A percentile compares a stretch with the other conserved stretches of the same genome.
phyloP scores from a whole-genome alignment of 1,139 yeast species.

The Debaryomyces fabryi region DNA sequence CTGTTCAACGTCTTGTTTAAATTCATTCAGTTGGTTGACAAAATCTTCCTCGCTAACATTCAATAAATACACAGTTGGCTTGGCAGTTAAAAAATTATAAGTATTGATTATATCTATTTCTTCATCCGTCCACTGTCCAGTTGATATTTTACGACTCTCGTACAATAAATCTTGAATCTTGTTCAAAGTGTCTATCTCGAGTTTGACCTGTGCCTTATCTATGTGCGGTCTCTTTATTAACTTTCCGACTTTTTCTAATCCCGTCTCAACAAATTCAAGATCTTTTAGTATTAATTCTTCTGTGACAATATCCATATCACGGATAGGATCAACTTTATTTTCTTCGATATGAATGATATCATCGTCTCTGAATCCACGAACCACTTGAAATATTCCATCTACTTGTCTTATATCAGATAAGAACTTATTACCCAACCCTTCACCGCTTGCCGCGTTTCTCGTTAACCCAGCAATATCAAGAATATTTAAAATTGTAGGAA shows the following conservation, averaged over 20 bases:
- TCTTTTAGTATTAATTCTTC: slow-evolving; percentile 77
- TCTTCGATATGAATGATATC: slow-evolving; percentile 74
- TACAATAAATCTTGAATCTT: slow-evolving; percentile 54
- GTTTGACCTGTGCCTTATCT: slow-evolving; percentile 32
- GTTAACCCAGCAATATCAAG: slow-evolving; percentile 79
- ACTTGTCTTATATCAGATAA: slow-evolving; percentile 71
- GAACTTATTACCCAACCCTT: slow-evolving; percentile 76
- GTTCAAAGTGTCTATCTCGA: slow-evolving; percentile 51
- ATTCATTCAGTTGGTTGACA: slow-evolving; percentile 46
- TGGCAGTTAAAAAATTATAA: slow-evolving; percentile 67
- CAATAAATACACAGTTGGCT: slow-evolving; percentile 64
- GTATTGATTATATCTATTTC: slow-evolving; percentile 61
- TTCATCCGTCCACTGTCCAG: slow-evolving; percentile 53
- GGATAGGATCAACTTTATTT: slow-evolving; percentile 60
- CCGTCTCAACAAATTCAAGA: slow-evolving; percentile 63
- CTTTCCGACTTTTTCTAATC: slow-evolving; percentile 49
- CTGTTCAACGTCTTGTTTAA: slow-evolving; percentile 37
- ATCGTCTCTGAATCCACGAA: slow-evolving; percentile 67
- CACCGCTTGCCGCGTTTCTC: slow-evolving; percentile 74
- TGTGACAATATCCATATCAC: slow-evolving; percentile 68
- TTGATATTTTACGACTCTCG: slow-evolving; percentile 58
- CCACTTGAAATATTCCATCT: slow-evolving; percentile 74
- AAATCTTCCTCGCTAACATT: slow-evolving; percentile 65
- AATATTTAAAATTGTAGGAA: slow-evolving; percentile 61
- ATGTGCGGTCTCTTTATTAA: slow-evolving; percentile 42